These are phyloP conservation scores for Bromus sterilis DNA, from an alignment of 176 grass and related monocot genomes.

Conservation along the genomic window DNA sequence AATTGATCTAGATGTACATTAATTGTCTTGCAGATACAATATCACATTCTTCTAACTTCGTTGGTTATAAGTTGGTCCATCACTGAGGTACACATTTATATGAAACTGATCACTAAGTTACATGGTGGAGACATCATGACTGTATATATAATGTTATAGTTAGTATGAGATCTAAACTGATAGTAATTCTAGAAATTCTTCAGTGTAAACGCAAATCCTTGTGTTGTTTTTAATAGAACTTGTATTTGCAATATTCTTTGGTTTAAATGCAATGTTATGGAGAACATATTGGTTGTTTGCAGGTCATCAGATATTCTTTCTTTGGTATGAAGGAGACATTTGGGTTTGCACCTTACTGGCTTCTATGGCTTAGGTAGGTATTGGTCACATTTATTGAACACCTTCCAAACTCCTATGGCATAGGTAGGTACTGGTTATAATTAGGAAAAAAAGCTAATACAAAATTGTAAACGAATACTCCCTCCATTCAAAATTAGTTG, in stretches of 20 bases:
- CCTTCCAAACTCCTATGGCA: constrained; percentile 79
- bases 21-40: constrained; percentile 35
- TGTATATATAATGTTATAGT: background rate
- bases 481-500: too few species aligned
- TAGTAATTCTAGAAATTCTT: background rate
- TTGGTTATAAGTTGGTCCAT: constrained; percentile 90
- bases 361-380: constrained; percentile 81
- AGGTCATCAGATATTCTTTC: constrained; percentile 93
- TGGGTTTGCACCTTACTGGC: constrained; percentile 65
- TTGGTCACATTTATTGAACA: background rate
- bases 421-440: constrained; percentile 28
- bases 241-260: background rate
- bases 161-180: background rate
- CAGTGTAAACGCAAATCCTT: background rate
- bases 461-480: too few species aligned
- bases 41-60: constrained; percentile 61
- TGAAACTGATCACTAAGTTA: background rate
- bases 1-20: background rate
- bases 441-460: too few species aligned
- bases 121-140: background rate
- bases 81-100: constrained; percentile 43
- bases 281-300: background rate
- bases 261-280: background rate
- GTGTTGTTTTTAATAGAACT: background rate
- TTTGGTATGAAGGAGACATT: constrained; percentile 86